Evolutionary conservation across 805 yeast species (phyloP).

Genomic region (Kuraishia hungarica): DNA sequence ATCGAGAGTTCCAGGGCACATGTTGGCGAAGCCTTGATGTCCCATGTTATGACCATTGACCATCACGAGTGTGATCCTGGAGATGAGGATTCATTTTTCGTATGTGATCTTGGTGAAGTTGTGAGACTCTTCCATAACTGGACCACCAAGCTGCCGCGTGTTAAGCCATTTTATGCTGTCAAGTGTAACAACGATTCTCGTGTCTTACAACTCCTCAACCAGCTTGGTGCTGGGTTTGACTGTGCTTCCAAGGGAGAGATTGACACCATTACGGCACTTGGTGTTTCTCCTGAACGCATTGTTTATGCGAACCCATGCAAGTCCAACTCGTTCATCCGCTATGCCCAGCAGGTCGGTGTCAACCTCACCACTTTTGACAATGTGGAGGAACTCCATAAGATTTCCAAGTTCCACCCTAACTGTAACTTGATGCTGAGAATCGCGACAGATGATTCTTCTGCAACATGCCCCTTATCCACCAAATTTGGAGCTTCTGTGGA

Average conservation of each 20-base stretch:
- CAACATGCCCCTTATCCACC: constrained; percentile 78
- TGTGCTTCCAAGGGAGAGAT: constrained; percentile 91
- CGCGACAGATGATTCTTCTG: constrained; percentile 81
- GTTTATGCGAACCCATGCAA: constrained; percentile 94
- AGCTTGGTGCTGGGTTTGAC: constrained; percentile 73
- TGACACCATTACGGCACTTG: constrained; percentile 50
- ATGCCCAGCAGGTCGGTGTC: constrained; percentile 50
- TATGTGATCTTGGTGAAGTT: constrained; percentile 76
- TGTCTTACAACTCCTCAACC: constrained; percentile 48
- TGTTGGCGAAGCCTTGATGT: constrained; percentile 30
- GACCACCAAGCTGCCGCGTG: constrained; percentile 56
- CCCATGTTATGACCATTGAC: constrained; percentile 37
- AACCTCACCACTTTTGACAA: constrained; percentile 85
- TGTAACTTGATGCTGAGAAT: constrained; percentile 72
- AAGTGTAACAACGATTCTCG: constrained; percentile 77
- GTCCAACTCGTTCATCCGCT: constrained; percentile 71
- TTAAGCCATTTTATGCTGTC: constrained; percentile 88
- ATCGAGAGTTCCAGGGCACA: constrained; percentile 15
- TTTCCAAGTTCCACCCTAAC: constrained; percentile 57
- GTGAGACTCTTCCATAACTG: constrained; percentile 55
- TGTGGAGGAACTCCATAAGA: constrained; percentile 71
- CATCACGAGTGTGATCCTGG: constrained; percentile 58
- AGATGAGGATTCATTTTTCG: constrained; percentile 80
- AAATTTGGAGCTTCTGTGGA: constrained; percentile 78
- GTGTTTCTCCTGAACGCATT: constrained; percentile 58